phyloP scores from a whole-genome alignment of 208 protist genomes.

The Trypanosoma lewisi region DNA sequence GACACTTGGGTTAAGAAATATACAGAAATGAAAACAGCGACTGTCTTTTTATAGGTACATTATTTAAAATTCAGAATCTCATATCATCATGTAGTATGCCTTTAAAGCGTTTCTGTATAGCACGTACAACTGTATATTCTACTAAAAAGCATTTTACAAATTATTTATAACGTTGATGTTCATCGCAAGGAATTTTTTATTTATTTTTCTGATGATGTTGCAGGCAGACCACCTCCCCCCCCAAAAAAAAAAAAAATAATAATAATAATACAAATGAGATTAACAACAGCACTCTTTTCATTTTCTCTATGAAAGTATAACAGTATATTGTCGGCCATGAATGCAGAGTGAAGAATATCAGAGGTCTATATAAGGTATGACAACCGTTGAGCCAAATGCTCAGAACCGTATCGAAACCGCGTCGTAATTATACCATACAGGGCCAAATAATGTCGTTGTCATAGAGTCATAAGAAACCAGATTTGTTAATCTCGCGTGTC shows the following conservation, averaged over 20 bases:
- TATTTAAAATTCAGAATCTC: too few species aligned
- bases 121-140: constrained; percentile 30
- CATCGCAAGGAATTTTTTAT: constrained; percentile 50
- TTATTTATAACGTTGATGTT: constrained; percentile 25
- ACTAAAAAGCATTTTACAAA: constrained; percentile 35
- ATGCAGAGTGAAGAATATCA: constrained; percentile 25
- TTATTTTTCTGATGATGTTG: too few species aligned
- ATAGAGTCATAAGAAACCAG: constrained; percentile 27
- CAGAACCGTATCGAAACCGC: constrained; percentile 30
- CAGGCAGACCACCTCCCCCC: too few species aligned
- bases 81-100: too few species aligned
- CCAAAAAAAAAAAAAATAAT: constrained; percentile 8
- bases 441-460: constrained; percentile 27
- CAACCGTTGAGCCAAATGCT: constrained; percentile 34
- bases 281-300: constrained; percentile 26
- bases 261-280: neutral
- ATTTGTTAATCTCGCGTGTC: constrained; percentile 4
- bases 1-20: too few species aligned
- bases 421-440: constrained; percentile 26
- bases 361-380: constrained; percentile 35
- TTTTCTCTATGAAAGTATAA: neutral
- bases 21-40: too few species aligned
- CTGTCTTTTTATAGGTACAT: too few species aligned
- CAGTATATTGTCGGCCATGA: neutral
- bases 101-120: constrained; percentile 13